Evolutionary conservation across 805 yeast genomes (phyloP).

Genomic region (Candida gorgasii): DNA sequence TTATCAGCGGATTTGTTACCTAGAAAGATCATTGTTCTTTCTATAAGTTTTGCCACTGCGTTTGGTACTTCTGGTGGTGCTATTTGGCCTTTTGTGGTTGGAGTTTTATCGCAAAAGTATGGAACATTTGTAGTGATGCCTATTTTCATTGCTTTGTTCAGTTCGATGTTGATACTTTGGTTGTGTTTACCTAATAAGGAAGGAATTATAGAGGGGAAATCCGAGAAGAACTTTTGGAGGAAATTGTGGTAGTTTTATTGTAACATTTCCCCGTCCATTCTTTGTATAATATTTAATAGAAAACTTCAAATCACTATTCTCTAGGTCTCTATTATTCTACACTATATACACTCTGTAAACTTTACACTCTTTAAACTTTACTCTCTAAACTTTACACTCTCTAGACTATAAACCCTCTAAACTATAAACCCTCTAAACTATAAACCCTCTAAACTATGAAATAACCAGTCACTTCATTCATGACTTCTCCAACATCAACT

Average conservation of each 20-base stretch:
- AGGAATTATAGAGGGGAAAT: slow-evolving; percentile 9
- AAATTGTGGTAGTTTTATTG: slow-evolving; percentile 17
- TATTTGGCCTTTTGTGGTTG: slow-evolving; percentile 53
- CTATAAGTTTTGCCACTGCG: slow-evolving; percentile 53
- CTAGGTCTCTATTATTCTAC: no score
- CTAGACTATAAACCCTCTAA: no score
- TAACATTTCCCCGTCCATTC: no score
- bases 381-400: no score
- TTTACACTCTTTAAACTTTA: no score
- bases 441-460: slow-evolving; percentile 6
- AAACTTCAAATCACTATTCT: no score
- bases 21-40: slow-evolving; percentile 50
- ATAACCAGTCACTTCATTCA: slow-evolving; percentile 8
- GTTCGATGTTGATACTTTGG: slow-evolving; percentile 27
- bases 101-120: slow-evolving; percentile 44
- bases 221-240: slow-evolving; percentile 12
- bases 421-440: slow-evolving; percentile 3
- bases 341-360: no score
- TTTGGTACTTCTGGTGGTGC: slow-evolving; percentile 62
- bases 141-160: slow-evolving; percentile 39
- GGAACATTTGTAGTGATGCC: slow-evolving; percentile 55
- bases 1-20: slow-evolving; percentile 46
- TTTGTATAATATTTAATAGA: no score
- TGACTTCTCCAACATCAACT: slow-evolving; percentile 7
- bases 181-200: slow-evolving; percentile 18